Conservation (phyloP, 2,329 filamentous ascomycete genomes). For the Fusarium sp. region DNA sequence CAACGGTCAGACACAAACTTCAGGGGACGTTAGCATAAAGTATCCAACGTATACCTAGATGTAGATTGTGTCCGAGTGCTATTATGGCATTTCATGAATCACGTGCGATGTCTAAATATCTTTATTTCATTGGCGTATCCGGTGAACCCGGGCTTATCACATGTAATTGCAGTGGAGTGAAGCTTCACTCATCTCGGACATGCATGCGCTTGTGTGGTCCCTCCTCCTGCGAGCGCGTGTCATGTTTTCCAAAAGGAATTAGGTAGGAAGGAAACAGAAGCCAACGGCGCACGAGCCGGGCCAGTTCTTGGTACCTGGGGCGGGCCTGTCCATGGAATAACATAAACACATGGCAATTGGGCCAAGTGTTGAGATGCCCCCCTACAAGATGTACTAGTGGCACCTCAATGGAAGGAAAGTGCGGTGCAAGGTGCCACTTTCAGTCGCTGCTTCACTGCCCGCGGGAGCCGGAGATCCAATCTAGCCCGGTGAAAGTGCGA, state of each 20-base stretch:
- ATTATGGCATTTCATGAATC: constrained; percentile 23
- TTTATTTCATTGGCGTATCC: constrained; percentile 38
- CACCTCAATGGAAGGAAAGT: constrained; percentile 39
- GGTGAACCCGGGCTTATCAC: constrained; percentile 50
- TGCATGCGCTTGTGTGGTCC: constrained; percentile 22
- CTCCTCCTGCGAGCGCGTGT: constrained; percentile 30
- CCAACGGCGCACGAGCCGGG: constrained; percentile 30
- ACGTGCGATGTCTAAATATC: constrained; percentile 33
- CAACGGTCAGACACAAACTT: constrained; percentile 33
- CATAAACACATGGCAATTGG: constrained; percentile 39
- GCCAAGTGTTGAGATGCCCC: constrained; percentile 36
- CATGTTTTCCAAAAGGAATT: constrained; percentile 19
- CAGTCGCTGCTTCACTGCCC: constrained; percentile 26
- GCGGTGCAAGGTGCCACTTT: constrained; percentile 46
- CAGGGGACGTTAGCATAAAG: constrained; percentile 14
- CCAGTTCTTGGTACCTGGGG: constrained; percentile 33
- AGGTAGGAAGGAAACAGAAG: constrained; percentile 1
- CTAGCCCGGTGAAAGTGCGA: constrained; percentile 23
- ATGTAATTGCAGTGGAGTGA: constrained; percentile 50
- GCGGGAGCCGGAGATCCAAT: constrained; percentile 41
- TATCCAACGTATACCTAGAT: background rate
- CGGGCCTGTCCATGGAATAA: constrained; percentile 31
- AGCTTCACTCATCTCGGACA: constrained; percentile 42
- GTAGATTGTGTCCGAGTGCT: no score
- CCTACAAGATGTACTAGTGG: constrained; percentile 41